Conservation (phyloP, 2,329 filamentous ascomycete species). For the Nigrograna mackinnonii region DNA sequence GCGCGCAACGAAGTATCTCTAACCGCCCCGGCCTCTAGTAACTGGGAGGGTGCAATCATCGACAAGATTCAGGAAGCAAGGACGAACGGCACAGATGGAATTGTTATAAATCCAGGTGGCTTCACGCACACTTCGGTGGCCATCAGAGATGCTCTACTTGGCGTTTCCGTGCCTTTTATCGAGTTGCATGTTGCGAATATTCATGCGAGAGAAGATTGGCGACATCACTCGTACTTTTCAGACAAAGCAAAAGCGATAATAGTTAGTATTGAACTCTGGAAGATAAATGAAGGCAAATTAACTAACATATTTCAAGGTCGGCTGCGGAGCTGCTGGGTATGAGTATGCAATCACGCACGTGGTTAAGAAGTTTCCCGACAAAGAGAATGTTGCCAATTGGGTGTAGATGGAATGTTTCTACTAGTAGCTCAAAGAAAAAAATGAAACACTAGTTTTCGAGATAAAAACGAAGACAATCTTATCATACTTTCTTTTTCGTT, state of each 20-base stretch:
- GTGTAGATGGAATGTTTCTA: no score
- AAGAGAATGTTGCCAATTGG: not conserved
- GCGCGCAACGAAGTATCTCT: not conserved
- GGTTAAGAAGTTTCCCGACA: not conserved
- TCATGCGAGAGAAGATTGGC: not conserved
- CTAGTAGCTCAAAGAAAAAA: no score
- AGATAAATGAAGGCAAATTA: not conserved
- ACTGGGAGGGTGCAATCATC: not conserved
- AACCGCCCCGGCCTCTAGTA: not conserved
- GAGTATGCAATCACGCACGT: not conserved
- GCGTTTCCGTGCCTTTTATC: not conserved
- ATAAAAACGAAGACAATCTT: no score
- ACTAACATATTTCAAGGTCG: not conserved
- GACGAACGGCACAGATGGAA: not conserved
- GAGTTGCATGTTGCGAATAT: not conserved
- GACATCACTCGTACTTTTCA: not conserved
- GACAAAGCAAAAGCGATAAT: not conserved
- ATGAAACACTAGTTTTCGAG: no score
- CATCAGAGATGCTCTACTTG: not conserved
- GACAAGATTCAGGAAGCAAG: not conserved
- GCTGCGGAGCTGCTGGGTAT: not conserved
- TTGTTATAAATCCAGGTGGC: not conserved
- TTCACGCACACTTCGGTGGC: not conserved
- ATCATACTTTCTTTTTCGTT: no score
- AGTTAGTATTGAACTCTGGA: not conserved